phyloP scores from a whole-genome alignment of 1,284 basidiomycete species.

The Entoloma clypeatum region DNA sequence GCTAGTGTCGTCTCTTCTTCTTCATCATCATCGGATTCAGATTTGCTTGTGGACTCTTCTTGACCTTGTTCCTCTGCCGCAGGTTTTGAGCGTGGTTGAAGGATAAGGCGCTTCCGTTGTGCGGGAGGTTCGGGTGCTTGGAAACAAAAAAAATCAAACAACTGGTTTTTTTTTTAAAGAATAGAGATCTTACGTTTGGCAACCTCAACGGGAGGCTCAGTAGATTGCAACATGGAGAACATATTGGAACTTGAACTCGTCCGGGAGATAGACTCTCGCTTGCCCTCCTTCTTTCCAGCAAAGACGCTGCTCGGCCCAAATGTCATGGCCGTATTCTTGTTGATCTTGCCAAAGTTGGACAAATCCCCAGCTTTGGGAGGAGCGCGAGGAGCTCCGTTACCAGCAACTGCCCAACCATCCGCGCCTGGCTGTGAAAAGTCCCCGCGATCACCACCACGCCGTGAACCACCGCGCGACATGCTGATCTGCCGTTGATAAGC shows the following conservation, averaged over 20 bases:
- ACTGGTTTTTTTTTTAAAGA: too few species aligned
- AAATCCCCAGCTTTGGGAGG: conserved; percentile 83
- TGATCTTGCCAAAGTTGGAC: conserved; percentile 85
- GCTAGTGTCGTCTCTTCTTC: conserved; percentile 47
- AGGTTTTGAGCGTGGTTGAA: conserved; percentile 48
- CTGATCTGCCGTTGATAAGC: conserved; percentile 42
- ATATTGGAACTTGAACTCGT: conserved; percentile 81
- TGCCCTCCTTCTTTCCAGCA: conserved; percentile 62
- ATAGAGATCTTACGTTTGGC: conserved; percentile 37
- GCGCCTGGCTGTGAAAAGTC: conserved; percentile 47
- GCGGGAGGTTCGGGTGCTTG: conserved; percentile 33
- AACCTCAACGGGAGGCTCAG: conserved; percentile 47
- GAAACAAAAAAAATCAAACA: too few species aligned
- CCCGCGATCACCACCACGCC: conserved; percentile 78
- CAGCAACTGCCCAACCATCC: conserved; percentile 89
- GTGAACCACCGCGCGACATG: conserved; percentile 71
- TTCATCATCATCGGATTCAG: conserved; percentile 47
- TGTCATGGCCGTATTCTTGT: conserved; percentile 56
- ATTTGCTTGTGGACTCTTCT: conserved; percentile 32
- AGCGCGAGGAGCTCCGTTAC: conserved; percentile 52
- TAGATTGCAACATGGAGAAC: conserved; percentile 74
- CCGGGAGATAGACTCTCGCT: conserved; percentile 72
- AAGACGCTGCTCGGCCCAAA: conserved; percentile 83
- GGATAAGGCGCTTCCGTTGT: conserved; percentile 73
- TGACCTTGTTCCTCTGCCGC: conserved; percentile 25